phyloP scores from a whole-genome alignment of 441 rosid species.

The Kokia cookei region DNA sequence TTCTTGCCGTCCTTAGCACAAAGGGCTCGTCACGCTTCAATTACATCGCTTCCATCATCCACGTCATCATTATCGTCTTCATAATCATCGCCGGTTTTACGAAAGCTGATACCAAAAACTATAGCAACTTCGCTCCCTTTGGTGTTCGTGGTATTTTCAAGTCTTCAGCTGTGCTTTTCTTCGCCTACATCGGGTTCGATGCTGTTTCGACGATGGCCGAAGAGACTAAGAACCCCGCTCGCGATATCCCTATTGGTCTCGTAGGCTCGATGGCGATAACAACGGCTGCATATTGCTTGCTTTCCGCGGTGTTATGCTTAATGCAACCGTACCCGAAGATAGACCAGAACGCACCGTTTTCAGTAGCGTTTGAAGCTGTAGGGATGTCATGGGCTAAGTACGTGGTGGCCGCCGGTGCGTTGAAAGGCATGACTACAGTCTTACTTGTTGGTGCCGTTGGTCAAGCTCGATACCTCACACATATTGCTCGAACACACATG shows the following conservation, averaged over 20 bases:
- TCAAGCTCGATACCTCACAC: slow-evolving; percentile 73
- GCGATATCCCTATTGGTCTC: slow-evolving; percentile 74
- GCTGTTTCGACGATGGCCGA: slow-evolving; percentile 81
- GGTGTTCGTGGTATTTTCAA: slow-evolving; percentile 50
- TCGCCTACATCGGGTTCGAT: slow-evolving; percentile 76
- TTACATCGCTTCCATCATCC: slow-evolving; percentile 63
- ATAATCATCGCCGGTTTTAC: slow-evolving; percentile 56
- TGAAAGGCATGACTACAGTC: slow-evolving; percentile 78
- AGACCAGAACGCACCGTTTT: slow-evolving; percentile 50
- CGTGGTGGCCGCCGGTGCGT: slow-evolving; percentile 66
- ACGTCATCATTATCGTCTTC: slow-evolving; percentile 54
- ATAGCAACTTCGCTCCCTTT: slow-evolving; percentile 30
- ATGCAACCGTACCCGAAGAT: slow-evolving; percentile 45
- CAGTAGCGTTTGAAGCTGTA: slow-evolving; percentile 56
- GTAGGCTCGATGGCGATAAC: slow-evolving; percentile 62
- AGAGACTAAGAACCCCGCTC: slow-evolving; percentile 66
- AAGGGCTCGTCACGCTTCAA: slow-evolving; percentile 77
- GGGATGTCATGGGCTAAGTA: slow-evolving; percentile 82
- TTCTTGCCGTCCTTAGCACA: slow-evolving; percentile 57
- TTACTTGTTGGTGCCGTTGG: slow-evolving; percentile 62
- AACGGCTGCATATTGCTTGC: slow-evolving; percentile 40
- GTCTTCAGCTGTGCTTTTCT: slow-evolving; percentile 66
- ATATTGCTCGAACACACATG: slow-evolving; percentile 78
- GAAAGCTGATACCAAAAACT: slow-evolving; percentile 51
- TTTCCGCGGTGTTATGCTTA: slow-evolving; percentile 47